Evolutionary conservation across 108 stramenopile genomes (phyloP).

Genomic region (Craspedostauros australis): DNA sequence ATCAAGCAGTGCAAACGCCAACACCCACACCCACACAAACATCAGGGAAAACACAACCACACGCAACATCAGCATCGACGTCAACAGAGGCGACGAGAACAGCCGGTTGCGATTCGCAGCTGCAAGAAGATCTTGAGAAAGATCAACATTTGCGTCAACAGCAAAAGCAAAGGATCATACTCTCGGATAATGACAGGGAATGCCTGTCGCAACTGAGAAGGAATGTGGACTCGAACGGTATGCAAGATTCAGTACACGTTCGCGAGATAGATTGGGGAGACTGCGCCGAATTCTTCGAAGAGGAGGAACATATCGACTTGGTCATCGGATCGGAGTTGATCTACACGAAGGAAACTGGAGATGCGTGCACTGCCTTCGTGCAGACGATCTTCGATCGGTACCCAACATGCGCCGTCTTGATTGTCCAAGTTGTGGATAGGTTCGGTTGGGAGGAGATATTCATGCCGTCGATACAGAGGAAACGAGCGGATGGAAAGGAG

Average conservation of each 20-base stretch:
- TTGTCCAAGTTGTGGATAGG: conserved; percentile 44
- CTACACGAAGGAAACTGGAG: conserved; percentile 41
- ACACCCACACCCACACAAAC: too few species aligned
- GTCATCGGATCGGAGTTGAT: conserved; percentile 45
- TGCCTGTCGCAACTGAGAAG: conserved; percentile 23
- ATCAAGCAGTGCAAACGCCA: too few species aligned
- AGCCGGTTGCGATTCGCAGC: too few species aligned
- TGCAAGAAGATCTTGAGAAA: too few species aligned
- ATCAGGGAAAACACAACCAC: too few species aligned
- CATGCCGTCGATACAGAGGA: conserved; percentile 7
- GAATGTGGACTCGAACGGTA: conserved; percentile 22
- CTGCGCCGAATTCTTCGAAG: neutral
- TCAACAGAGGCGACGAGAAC: too few species aligned
- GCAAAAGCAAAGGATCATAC: conserved; percentile 12
- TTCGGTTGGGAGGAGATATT: conserved; percentile 36
- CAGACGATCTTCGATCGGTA: conserved; percentile 9
- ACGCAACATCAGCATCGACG: too few species aligned
- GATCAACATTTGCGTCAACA: too few species aligned
- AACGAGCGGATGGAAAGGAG: neutral
- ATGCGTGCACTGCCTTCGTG: conserved; percentile 21
- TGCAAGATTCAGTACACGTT: too few species aligned
- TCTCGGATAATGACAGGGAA: conserved; percentile 32
- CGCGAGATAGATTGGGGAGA: neutral
- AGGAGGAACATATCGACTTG: conserved; percentile 12
- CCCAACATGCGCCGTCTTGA: conserved; percentile 21